Evolutionary conservation across 805 yeast species (phyloP).

Genomic region (Candida suzukii): DNA sequence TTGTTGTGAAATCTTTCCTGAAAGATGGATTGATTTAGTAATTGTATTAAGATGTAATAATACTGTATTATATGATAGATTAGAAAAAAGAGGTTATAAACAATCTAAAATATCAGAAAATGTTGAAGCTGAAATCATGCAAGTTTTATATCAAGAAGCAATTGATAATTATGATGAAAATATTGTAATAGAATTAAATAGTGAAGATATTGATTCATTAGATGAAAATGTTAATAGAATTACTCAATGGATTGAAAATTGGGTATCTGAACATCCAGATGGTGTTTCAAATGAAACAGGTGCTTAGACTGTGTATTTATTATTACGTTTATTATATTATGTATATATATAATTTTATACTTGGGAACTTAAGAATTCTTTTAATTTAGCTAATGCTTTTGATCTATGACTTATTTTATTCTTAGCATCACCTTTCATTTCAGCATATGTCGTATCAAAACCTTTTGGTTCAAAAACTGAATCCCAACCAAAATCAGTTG

Average conservation of each 20-base stretch:
- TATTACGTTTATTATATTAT: background rate
- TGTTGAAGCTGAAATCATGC: constrained; percentile 96
- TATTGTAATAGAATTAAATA: constrained; percentile 72
- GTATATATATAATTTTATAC: background rate
- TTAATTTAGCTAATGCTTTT: constrained; percentile 71
- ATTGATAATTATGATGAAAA: constrained; percentile 71
- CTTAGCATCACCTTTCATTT: constrained; percentile 71
- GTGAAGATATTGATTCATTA: constrained; percentile 69
- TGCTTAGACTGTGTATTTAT: background rate
- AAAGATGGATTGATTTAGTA: constrained; percentile 84
- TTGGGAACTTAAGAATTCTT: constrained; percentile 36
- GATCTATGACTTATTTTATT: constrained; percentile 84
- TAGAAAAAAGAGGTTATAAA: constrained; percentile 69
- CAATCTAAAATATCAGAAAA: constrained; percentile 84
- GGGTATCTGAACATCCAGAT: constrained; percentile 61
- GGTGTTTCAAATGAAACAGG: constrained; percentile 45
- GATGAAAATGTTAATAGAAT: constrained; percentile 79
- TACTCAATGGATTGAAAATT: constrained; percentile 62
- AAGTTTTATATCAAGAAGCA: constrained; percentile 82
- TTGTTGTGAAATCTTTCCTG: constrained; percentile 93
- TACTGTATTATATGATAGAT: constrained; percentile 62
- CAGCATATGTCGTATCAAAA: constrained; percentile 73
- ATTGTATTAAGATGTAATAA: constrained; percentile 82
- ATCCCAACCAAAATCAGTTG: constrained; percentile 90
- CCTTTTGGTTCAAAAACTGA: constrained; percentile 83